Conservation (phyloP, 2,329 filamentous ascomycete species). For the Diplodia scrobiculata region DNA sequence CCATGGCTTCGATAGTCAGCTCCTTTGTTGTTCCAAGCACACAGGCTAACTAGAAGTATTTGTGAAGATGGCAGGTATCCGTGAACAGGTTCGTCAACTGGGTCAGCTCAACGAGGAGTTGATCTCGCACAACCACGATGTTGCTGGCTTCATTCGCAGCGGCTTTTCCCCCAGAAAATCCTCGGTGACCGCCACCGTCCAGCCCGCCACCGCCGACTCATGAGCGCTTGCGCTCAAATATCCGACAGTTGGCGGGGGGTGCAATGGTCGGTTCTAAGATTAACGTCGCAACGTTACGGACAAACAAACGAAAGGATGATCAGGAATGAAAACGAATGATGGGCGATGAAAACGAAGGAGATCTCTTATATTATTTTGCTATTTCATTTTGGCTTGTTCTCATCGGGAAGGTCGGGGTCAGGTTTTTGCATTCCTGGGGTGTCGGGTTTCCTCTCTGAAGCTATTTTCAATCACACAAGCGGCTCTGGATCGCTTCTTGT, state of each 20-base stretch:
- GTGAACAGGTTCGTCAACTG: conserved; percentile 28
- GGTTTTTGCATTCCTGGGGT: neutral
- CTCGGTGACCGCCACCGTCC: neutral
- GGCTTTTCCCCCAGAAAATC: neutral
- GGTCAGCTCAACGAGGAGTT: conserved; percentile 28
- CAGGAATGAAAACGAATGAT: conserved; percentile 7
- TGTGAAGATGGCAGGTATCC: conserved; percentile 28
- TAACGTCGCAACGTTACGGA: neutral
- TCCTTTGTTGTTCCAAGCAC: conserved; percentile 14
- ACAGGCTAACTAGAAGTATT: conserved; percentile 15
- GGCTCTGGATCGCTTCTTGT: conserved; percentile 14
- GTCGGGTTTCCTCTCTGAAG: neutral
- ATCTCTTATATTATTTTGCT: neutral
- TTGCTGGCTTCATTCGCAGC: conserved; percentile 18
- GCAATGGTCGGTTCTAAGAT: neutral
- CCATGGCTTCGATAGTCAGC: conserved; percentile 21
- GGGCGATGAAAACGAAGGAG: conserved; percentile 13
- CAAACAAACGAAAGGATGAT: conserved; percentile 16
- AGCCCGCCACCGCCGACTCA: neutral
- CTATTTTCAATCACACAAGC: neutral
- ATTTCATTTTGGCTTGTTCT: neutral
- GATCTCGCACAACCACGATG: conserved; percentile 25
- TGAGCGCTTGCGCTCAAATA: neutral
- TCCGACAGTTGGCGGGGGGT: neutral
- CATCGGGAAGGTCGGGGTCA: neutral